These are phyloP conservation scores for Peronospora destructor DNA, from an alignment of 352 stramenopile species.

Conservation along the genomic window DNA sequence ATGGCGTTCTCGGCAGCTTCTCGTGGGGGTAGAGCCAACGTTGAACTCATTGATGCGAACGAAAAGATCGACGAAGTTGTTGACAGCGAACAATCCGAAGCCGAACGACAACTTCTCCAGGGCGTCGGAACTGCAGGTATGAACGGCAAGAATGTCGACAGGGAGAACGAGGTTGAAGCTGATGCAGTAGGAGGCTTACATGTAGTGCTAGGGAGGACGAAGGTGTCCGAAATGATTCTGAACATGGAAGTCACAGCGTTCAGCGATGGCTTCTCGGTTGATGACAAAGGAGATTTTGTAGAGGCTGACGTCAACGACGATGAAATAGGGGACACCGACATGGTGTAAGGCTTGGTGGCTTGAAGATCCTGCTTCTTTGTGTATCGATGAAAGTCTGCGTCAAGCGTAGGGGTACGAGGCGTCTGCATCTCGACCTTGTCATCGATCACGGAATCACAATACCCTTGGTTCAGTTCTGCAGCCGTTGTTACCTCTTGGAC, in stretches of 20 bases:
- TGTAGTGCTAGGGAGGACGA: slow-evolving; percentile 19
- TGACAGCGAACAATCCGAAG: slow-evolving; percentile 17
- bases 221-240: slow-evolving; percentile 29
- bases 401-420: slow-evolving; percentile 30
- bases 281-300: slow-evolving; percentile 20
- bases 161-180: not conserved
- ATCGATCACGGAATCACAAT: too few relatives aligned
- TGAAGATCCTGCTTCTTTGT: slow-evolving; percentile 3
- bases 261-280: slow-evolving; percentile 13
- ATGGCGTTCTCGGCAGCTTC: slow-evolving; percentile 31
- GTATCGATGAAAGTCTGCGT: slow-evolving; percentile 18
- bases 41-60: slow-evolving; percentile 13
- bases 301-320: slow-evolving; percentile 22
- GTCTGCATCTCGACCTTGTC: slow-evolving; percentile 8
- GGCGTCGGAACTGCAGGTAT: slow-evolving; percentile 38
- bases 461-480: too few relatives aligned
- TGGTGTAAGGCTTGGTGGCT: slow-evolving; percentile 1
- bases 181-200: slow-evolving; percentile 12
- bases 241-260: slow-evolving; percentile 33
- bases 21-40: slow-evolving; percentile 16
- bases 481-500: too few relatives aligned
- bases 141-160: slow-evolving; percentile 31
- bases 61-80: slow-evolving; percentile 14
- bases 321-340: slow-evolving; percentile 14
- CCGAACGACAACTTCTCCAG: slow-evolving; percentile 38